Conservation (phyloP, 305 asterid genomes). For the Salvia sclarea region DNA sequence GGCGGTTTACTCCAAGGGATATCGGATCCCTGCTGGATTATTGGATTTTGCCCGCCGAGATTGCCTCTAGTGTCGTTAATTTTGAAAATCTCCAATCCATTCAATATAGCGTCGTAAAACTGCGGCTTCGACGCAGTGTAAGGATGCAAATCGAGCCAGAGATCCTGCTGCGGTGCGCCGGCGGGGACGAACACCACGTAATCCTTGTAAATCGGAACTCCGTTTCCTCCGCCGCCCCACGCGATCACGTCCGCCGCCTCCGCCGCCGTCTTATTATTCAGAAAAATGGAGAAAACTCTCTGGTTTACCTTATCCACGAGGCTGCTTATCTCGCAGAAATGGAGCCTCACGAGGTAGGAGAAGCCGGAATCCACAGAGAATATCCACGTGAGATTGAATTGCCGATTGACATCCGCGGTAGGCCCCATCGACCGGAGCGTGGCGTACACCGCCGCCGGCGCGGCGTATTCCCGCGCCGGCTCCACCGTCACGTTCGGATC, state of each 20-base stretch:
- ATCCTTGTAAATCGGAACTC: constrained; percentile 55
- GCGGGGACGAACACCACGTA: constrained; percentile 48
- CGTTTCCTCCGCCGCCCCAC: constrained; percentile 48
- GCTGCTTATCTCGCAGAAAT: constrained; percentile 63
- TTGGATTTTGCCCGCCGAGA: constrained; percentile 68
- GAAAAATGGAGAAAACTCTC: constrained; percentile 53
- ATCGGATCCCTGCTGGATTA: constrained; percentile 32
- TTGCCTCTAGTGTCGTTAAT: constrained; percentile 47
- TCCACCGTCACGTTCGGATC: constrained; percentile 52
- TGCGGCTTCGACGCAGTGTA: constrained; percentile 33
- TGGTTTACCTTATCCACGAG: constrained; percentile 43
- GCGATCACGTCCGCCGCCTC: constrained; percentile 59
- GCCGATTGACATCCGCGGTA: constrained; percentile 40
- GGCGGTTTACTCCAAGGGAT: constrained; percentile 11
- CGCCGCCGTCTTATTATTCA: constrained; percentile 63
- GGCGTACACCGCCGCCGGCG: constrained; percentile 61
- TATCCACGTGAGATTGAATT: constrained; percentile 67
- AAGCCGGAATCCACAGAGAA: constrained; percentile 63
- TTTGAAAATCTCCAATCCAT: constrained; percentile 75
- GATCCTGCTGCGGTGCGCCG: constrained; percentile 52
- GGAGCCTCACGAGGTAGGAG: constrained; percentile 75
- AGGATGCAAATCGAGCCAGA: constrained; percentile 69
- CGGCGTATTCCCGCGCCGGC: constrained; percentile 43
- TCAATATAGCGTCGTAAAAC: constrained; percentile 61
- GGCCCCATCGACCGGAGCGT: constrained; percentile 77